These are phyloP conservation scores for Macrocybe gigantea DNA, from an alignment of 768 basidiomycete species.

Conservation along the genomic window DNA sequence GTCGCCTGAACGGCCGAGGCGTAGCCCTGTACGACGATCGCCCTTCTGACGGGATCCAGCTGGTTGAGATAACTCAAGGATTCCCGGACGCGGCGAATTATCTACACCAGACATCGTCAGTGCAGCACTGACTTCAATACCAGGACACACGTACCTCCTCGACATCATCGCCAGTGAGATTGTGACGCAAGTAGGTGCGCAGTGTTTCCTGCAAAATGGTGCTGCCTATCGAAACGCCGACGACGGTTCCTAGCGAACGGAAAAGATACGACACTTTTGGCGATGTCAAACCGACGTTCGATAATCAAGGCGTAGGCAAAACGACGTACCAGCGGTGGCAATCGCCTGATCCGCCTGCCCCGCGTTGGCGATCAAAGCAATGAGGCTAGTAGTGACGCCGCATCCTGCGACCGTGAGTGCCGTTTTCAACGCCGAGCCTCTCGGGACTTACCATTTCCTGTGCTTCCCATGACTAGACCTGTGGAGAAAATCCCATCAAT, in stretches of 20 bases:
- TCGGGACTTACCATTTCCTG: conserved; percentile 32
- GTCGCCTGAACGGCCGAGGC: conserved; percentile 40
- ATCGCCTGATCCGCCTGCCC: conserved; percentile 58
- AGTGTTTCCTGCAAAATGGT: conserved; percentile 50
- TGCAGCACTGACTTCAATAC: not conserved
- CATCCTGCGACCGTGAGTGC: conserved; percentile 26
- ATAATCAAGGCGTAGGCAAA: not conserved
- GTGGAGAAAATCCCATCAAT: not conserved
- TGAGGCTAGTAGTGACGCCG: conserved; percentile 50
- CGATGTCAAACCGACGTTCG: not conserved
- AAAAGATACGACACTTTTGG: conserved; percentile 56
- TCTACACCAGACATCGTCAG: conserved; percentile 21
- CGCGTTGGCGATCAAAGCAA: conserved; percentile 59
- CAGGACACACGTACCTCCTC: conserved; percentile 40
- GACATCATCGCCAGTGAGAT: conserved; percentile 36
- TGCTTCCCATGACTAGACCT: conserved; percentile 29
- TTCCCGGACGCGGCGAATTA: conserved; percentile 42
- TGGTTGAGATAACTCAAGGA: conserved; percentile 41
- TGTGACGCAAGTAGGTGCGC: conserved; percentile 32
- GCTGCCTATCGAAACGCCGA: conserved; percentile 51
- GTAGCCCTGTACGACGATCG: conserved; percentile 34
- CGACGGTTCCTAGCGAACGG: conserved; percentile 54
- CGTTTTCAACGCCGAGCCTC: not conserved
- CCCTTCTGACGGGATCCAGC: conserved; percentile 30
- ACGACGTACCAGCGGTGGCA: conserved; percentile 48